A percentile compares a stretch with the other conserved stretches of the same genome.
Evolutionary conservation across 106 monocot species (phyloP).

Genomic region (Dendrobium officinale): DNA sequence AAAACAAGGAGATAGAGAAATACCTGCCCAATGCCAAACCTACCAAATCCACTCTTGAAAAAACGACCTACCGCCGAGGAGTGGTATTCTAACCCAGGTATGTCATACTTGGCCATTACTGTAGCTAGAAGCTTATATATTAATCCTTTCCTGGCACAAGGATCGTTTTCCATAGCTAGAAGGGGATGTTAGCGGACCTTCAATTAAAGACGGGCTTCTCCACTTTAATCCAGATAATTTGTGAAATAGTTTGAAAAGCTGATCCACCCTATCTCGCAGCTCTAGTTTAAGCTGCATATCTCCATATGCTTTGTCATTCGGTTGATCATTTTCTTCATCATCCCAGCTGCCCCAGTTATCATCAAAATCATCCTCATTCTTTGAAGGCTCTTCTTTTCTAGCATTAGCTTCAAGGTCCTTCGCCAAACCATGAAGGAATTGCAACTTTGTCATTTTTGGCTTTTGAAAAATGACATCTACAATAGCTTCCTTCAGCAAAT

Average conservation of each 20-base stretch:
- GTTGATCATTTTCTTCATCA: constrained; percentile 56
- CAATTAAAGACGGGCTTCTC: constrained; percentile 45
- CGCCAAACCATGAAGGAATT: constrained; percentile 69
- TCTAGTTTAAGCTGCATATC: constrained; percentile 90
- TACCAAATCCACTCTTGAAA: constrained; percentile 93
- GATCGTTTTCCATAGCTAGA: constrained; percentile 42
- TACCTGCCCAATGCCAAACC: constrained; percentile 99
- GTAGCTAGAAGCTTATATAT: constrained; percentile 62
- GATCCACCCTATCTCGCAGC: constrained; percentile 81
- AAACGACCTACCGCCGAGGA: constrained; percentile 89
- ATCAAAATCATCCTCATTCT: constrained; percentile 57
- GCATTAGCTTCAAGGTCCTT: constrained; percentile 60
- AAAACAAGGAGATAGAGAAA: constrained; percentile 12
- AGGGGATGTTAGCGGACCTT: constrained; percentile 22
- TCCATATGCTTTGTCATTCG: constrained; percentile 55
- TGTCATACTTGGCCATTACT: constrained; percentile 56
- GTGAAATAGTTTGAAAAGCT: constrained; percentile 76
- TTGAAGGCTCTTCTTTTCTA: constrained; percentile 23
- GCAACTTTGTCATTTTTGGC: constrained; percentile 36
- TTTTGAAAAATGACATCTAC: constrained; percentile 69
- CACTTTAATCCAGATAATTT: constrained; percentile 67
- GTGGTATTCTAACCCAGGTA: constrained; percentile 87
- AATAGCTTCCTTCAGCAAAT: constrained; percentile 76
- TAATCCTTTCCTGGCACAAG: constrained; percentile 53
- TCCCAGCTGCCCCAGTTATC: constrained; percentile 95